Evolutionary conservation across 768 basidiomycete genomes (phyloP).

Genomic region (Scleroderma citrinum): DNA sequence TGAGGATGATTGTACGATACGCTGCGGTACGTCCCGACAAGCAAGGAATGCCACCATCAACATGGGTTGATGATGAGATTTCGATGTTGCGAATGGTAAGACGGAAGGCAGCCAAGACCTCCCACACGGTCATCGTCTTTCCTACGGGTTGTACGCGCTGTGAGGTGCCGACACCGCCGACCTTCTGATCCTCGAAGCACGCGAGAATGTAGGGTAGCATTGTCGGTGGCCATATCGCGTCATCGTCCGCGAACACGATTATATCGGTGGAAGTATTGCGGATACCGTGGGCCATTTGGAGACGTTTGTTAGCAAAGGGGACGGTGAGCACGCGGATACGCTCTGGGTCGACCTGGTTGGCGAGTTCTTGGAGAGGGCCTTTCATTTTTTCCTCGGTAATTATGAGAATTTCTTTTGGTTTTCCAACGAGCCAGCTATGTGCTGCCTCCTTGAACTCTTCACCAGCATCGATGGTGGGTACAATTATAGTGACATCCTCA

Average conservation of each 20-base stretch:
- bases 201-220: conserved; percentile 85
- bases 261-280: conserved; percentile 88
- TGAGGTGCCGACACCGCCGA: conserved; percentile 88
- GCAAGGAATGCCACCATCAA: conserved; percentile 89
- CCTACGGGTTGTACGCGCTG: conserved; percentile 85
- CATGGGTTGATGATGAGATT: conserved; percentile 83
- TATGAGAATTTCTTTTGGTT: conserved; percentile 79
- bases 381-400: conserved; percentile 87
- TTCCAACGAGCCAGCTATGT: conserved; percentile 85
- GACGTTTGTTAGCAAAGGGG: conserved; percentile 88
- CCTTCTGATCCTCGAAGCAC: conserved; percentile 90
- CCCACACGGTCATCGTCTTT: conserved; percentile 84
- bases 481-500: conserved; percentile 95
- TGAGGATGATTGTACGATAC: conserved; percentile 89
- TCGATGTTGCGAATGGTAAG: conserved; percentile 93
- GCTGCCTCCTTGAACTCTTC: conserved; percentile 95
- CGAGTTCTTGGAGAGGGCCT: conserved; percentile 82
- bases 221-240: conserved; percentile 93
- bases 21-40: conserved; percentile 91
- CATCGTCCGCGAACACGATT: conserved; percentile 92
- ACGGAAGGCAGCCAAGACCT: conserved; percentile 89
- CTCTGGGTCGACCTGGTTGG: conserved; percentile 78
- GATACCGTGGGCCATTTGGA: conserved; percentile 93
- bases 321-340: conserved; percentile 85
- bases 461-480: conserved; percentile 93